Conservation (phyloP, 108 stramenopile species). For the Fistulifera pelliculosa region DNA sequence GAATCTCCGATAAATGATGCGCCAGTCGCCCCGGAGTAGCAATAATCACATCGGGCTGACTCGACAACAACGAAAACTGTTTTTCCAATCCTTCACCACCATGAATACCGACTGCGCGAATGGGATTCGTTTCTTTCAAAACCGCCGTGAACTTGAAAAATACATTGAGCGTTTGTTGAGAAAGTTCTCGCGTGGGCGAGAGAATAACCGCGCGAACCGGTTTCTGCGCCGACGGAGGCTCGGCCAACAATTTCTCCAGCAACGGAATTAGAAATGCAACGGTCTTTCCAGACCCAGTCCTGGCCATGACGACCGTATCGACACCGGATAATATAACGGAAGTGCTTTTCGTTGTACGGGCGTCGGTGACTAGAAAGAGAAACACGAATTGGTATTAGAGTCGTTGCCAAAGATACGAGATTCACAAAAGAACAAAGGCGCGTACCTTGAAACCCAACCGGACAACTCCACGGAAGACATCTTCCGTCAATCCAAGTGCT, state of each 20-base stretch:
- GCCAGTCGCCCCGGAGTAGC: slow-evolving; percentile 97
- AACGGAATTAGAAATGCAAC: slow-evolving; percentile 92
- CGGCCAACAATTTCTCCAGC: slow-evolving; percentile 64
- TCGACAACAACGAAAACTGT: slow-evolving; percentile 85
- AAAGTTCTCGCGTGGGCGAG: slow-evolving; percentile 95
- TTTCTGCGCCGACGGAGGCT: neutral
- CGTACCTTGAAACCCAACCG: slow-evolving; percentile 83
- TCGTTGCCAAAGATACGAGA: neutral
- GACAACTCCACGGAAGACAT: slow-evolving; percentile 74
- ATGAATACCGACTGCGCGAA: slow-evolving; percentile 73
- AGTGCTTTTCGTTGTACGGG: slow-evolving; percentile 96
- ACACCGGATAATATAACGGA: slow-evolving; percentile 83
- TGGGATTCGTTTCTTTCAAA: slow-evolving; percentile 26
- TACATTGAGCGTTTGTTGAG: slow-evolving; percentile 86
- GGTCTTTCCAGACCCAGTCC: slow-evolving; percentile 96
- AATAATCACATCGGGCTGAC: slow-evolving; percentile 92
- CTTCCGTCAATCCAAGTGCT: slow-evolving; percentile 61
- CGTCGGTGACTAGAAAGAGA: slow-evolving; percentile 66
- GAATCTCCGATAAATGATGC: slow-evolving; percentile 94
- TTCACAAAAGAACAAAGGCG: neutral
- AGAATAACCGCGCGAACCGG: slow-evolving; percentile 70
- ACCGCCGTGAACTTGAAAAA: slow-evolving; percentile 67
- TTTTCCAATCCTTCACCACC: slow-evolving; percentile 96
- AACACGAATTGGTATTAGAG: neutral
- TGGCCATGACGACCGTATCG: slow-evolving; percentile 94